Evolutionary conservation across 2,329 filamentous ascomycete genomes (phyloP).

Genomic region (Phyllosticta citribraziliensis): DNA sequence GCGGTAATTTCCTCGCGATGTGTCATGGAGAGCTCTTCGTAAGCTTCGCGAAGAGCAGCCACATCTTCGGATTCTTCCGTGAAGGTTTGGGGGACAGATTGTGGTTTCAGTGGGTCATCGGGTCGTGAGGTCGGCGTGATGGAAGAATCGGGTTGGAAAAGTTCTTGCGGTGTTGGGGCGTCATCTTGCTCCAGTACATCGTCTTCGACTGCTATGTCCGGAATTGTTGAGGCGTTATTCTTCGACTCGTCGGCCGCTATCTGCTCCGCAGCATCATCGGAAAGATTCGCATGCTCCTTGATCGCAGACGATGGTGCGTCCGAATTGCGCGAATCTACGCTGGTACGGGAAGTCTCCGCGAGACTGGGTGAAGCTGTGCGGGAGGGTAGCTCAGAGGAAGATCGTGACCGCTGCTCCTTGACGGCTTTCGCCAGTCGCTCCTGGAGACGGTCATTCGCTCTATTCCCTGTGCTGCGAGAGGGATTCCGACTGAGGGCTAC

Average conservation of each 20-base stretch:
- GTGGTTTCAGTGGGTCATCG: neutral
- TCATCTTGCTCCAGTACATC: neutral
- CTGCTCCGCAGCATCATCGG: neutral
- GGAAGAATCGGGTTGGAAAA: neutral
- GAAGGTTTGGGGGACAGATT: neutral
- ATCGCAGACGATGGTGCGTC: constrained; percentile 17
- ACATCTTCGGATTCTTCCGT: constrained; percentile 24
- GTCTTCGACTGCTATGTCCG: neutral
- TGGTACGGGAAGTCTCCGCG: constrained; percentile 33
- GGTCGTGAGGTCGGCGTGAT: neutral
- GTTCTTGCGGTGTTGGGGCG: neutral
- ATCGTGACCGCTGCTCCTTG: constrained; percentile 41
- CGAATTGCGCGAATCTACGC: constrained; percentile 33
- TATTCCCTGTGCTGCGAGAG: constrained; percentile 47
- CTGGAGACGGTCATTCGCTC: constrained; percentile 74
- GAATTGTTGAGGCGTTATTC: neutral
- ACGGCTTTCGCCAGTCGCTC: constrained; percentile 82
- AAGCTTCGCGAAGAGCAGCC: constrained; percentile 39
- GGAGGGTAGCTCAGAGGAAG: constrained; percentile 42
- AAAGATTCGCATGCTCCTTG: neutral
- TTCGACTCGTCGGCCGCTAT: neutral
- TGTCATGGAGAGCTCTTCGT: constrained; percentile 44
- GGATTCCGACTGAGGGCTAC: constrained; percentile 51
- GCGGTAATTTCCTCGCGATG: constrained; percentile 74
- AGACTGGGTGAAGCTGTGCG: constrained; percentile 44